Base-by-base conservation (phyloP, 129 eudicot species). In the Escallonia herrerae region DNA sequence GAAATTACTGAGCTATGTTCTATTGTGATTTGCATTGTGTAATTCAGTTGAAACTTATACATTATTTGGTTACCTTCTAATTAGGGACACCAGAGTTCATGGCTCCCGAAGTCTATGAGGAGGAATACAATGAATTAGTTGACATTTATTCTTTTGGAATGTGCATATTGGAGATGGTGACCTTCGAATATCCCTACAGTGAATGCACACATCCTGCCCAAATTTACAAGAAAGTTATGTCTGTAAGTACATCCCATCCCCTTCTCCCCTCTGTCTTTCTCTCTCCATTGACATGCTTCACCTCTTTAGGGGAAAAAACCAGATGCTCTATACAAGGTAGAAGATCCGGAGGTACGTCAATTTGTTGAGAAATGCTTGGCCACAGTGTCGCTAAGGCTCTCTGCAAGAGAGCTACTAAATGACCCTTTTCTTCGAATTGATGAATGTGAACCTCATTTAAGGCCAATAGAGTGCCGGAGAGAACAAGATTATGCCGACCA, bases 61-160 rank as follows among this genome's bases (percentile, higher is more conserved):
- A 3, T 47, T 9, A 8, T 38, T 15, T 4, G 61, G 7, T 42
- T 54, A 13, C 63, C 39, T 49, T 45, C 7, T 38, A 47, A 39
- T 65, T 58, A 80, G 85, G 85, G 63, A 80, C 85, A n/a, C 85
- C 85, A 12, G 85, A 80, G 62, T 80, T 80, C 71, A 75, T 75
- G 84, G 84, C 84, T 62, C 84, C 84, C 3, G 84, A 80, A 71
- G 80, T 80, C n/a, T 77, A 81, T 61, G 76, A 63, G 41, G 86
- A 81, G 72, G 82, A 81, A 51, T 77, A 81, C 56, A 81, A 81
- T 55, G 86, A 81, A 70, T 70, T 81, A 66, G 80, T 81, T 33
- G 86, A 81, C 62, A 73, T 81, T n/a, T 81, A 81, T 49, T 73
- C 86, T 38, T 81, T 81, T 70, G 86, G 86, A 60, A 81, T 81